phyloP scores from a whole-genome alignment of 2,329 filamentous ascomycete species.

The Ophidiomyces ophidiicola region DNA sequence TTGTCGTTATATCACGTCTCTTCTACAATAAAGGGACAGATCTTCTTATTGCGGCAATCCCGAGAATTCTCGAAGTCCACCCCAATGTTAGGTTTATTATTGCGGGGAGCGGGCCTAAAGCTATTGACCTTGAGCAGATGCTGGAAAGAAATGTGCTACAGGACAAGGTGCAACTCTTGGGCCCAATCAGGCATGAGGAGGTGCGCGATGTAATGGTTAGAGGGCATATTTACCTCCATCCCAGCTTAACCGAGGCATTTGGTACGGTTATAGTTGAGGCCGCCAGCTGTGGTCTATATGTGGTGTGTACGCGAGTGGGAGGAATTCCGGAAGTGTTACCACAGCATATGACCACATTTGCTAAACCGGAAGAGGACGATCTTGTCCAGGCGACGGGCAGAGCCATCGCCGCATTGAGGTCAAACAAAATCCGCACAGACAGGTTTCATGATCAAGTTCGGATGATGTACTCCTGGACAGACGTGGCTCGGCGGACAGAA shows the following conservation, averaged over 20 bases:
- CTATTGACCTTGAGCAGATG: conserved; percentile 97
- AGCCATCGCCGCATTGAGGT: conserved; percentile 75
- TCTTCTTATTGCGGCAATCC: conserved; percentile 88
- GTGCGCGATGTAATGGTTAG: conserved; percentile 95
- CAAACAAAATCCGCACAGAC: conserved; percentile 79
- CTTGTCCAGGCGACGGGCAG: conserved; percentile 77
- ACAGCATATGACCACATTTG: conserved; percentile 93
- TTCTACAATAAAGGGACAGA: conserved; percentile 99
- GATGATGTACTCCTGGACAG: conserved; percentile 97
- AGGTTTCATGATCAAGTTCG: conserved; percentile 94
- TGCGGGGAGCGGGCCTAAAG: conserved; percentile 87
- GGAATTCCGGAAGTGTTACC: conserved; percentile 95
- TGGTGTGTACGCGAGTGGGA: conserved; percentile 91
- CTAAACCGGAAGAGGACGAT: conserved; percentile 92
- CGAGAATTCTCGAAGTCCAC: conserved; percentile 76
- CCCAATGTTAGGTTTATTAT: conserved; percentile 95
- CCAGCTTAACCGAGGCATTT: conserved; percentile 89
- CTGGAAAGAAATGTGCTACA: conserved; percentile 89
- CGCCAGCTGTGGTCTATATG: conserved; percentile 86
- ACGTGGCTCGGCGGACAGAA: conserved; percentile 87
- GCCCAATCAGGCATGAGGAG: conserved; percentile 86
- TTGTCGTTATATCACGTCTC: conserved; percentile 90
- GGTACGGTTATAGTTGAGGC: conserved; percentile 97
- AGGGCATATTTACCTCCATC: conserved; percentile 92
- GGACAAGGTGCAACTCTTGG: conserved; percentile 84